Conservation (phyloP, 306 rosid species). For the Cucurbita argyrosperma region DNA sequence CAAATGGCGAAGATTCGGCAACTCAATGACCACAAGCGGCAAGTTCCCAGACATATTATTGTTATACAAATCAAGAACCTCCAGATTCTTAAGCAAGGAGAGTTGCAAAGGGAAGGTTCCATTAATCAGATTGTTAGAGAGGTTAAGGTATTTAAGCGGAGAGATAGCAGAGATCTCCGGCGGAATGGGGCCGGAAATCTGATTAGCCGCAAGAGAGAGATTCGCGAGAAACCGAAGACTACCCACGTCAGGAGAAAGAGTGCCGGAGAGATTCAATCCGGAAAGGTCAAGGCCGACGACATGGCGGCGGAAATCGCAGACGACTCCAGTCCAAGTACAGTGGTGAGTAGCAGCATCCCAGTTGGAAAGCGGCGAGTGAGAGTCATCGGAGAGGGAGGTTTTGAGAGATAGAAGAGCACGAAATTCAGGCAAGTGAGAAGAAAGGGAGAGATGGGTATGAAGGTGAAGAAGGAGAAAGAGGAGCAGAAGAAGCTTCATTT, state of each 20-base stretch:
- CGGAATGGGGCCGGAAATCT: constrained; percentile 55
- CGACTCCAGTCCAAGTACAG: constrained; percentile 57
- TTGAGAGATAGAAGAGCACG: constrained; percentile 58
- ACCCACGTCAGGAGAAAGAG: constrained; percentile 33
- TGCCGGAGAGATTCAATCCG: constrained; percentile 40
- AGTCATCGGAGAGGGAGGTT: constrained; percentile 31
- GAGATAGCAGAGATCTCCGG: constrained; percentile 39
- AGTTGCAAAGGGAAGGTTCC: constrained; percentile 50
- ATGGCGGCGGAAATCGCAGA: constrained; percentile 55
- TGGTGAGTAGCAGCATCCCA: constrained; percentile 48
- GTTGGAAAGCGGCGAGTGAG: constrained; percentile 35
- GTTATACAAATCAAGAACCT: constrained; percentile 68
- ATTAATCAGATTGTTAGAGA: constrained; percentile 71
- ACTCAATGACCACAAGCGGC: constrained; percentile 36
- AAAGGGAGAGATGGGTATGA: constrained; percentile 6
- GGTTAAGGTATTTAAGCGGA: constrained; percentile 40
- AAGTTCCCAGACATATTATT: constrained; percentile 69
- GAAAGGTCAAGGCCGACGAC: constrained; percentile 53
- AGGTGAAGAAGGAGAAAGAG: constrained; percentile 12
- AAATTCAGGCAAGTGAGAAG: constrained; percentile 29
- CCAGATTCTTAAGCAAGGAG: constrained; percentile 36
- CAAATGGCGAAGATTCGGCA: constrained; percentile 63
- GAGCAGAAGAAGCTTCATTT: constrained; percentile 7
- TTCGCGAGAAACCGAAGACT: constrained; percentile 45
- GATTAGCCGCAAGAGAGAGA: constrained; percentile 38